Conservation (phyloP, 2,329 filamentous ascomycete genomes). For the Biscogniauxia mediterranea region DNA sequence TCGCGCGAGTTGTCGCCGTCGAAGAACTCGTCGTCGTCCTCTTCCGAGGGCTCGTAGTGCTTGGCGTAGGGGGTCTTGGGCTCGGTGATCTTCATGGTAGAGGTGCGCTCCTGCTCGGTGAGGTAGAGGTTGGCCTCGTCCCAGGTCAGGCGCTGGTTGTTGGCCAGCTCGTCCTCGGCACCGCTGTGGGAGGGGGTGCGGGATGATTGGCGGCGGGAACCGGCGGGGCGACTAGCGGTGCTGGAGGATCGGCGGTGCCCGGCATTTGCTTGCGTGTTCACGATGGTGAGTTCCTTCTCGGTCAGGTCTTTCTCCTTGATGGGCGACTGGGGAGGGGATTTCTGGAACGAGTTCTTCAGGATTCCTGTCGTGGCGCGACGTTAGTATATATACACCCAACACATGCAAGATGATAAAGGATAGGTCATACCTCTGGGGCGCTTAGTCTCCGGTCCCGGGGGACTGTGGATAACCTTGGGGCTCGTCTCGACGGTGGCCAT, state of each 20-base stretch:
- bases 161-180: conserved; percentile 49
- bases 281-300: conserved; percentile 85
- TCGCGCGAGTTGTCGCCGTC: conserved; percentile 53
- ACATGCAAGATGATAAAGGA: neutral
- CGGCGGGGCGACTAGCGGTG: conserved; percentile 57
- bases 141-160: conserved; percentile 85
- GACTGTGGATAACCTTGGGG: conserved; percentile 24
- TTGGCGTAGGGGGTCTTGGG: conserved; percentile 96
- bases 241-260: conserved; percentile 84
- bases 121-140: conserved; percentile 98
- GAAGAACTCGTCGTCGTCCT: conserved; percentile 72
- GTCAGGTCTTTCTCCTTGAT: conserved; percentile 52
- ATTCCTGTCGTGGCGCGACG: conserved; percentile 61
- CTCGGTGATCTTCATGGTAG: conserved; percentile 98
- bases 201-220: conserved; percentile 71
- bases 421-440: conserved; percentile 31
- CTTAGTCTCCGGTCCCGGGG: conserved; percentile 21
- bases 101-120: conserved; percentile 90
- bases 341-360: conserved; percentile 81
- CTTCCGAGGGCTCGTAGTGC: conserved; percentile 86
- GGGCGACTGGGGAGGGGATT: conserved; percentile 55
- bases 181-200: conserved; percentile 42
- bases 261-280: conserved; percentile 93
- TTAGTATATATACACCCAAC: neutral
- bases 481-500: conserved; percentile 33